These are phyloP conservation scores for Tetrahymena elliotti DNA, from an alignment of 73 alveolate species.

Conservation along the genomic window DNA sequence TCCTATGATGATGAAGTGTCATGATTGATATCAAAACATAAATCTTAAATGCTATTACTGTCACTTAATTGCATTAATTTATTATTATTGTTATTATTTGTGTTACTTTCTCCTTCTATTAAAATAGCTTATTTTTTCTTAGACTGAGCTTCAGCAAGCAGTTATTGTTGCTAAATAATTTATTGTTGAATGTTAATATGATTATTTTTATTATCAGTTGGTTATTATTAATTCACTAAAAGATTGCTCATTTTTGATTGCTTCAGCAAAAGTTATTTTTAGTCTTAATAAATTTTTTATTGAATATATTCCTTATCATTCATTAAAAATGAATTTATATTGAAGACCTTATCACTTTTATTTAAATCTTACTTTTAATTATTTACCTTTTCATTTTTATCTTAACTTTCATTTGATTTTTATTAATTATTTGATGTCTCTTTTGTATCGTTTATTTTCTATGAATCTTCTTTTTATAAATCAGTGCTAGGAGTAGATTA, in stretches of 20 bases:
- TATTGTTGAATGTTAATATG: not conserved
- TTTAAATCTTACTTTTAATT: not conserved
- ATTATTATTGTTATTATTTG: not conserved
- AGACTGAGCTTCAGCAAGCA: not conserved
- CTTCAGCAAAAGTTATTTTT: not conserved
- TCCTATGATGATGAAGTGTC: not conserved
- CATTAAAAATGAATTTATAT: not conserved
- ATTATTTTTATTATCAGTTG: not conserved
- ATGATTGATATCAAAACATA: not conserved
- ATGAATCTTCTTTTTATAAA: not conserved
- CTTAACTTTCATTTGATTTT: not conserved
- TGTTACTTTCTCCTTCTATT: not conserved
- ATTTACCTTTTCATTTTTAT: not conserved
- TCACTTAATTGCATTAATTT: not conserved
- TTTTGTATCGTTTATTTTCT: not conserved
- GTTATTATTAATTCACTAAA: not conserved
- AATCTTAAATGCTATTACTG: not conserved
- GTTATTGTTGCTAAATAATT: not conserved
- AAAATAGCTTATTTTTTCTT: not conserved
- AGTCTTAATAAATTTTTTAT: not conserved
- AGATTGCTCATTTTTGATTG: not conserved
- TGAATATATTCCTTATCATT: not conserved
- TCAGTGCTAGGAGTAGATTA: not conserved
- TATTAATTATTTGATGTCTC: not conserved
- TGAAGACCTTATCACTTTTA: not conserved